These are phyloP conservation scores for Guyanaporus albipodus DNA, from an alignment of 768 basidiomycete species.

Conservation along the genomic window DNA sequence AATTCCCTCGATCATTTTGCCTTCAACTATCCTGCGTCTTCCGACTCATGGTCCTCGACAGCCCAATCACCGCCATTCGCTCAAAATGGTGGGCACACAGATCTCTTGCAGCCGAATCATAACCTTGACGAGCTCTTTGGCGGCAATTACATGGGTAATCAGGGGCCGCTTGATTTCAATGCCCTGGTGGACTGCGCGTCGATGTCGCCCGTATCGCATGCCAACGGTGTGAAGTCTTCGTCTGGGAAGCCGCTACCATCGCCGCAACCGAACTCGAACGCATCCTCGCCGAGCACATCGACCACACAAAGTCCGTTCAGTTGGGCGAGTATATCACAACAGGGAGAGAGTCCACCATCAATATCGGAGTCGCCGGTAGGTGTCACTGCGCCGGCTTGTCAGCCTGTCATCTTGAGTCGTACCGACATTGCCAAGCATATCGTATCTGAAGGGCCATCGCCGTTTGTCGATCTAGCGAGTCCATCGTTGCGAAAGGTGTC, in stretches of 20 bases:
- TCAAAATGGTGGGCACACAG: slow-evolving; percentile 19
- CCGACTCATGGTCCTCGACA: slow-evolving; percentile 22
- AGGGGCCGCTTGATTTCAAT: slow-evolving; percentile 32
- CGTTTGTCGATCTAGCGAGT: slow-evolving; percentile 39
- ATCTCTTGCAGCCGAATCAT: slow-evolving; percentile 25
- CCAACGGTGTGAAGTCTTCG: slow-evolving; percentile 20
- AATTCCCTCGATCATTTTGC: slow-evolving; percentile 39
- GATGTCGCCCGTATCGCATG: slow-evolving; percentile 47
- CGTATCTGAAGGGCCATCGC: slow-evolving; percentile 51
- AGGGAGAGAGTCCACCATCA: slow-evolving; percentile 34
- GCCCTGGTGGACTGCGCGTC: slow-evolving; percentile 32
- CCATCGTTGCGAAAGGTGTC: slow-evolving; percentile 39
- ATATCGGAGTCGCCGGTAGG: slow-evolving; percentile 31
- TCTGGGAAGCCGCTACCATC: slow-evolving; percentile 13
- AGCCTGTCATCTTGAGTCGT: slow-evolving; percentile 34
- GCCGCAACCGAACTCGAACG: slow-evolving; percentile 16
- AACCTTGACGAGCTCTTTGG: slow-evolving; percentile 47
- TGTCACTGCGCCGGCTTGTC: slow-evolving; percentile 28
- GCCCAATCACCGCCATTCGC: slow-evolving; percentile 16
- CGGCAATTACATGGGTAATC: slow-evolving; percentile 33
- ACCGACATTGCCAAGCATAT: slow-evolving; percentile 51
- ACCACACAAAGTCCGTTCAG: slow-evolving; percentile 24
- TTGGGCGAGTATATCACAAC: slow-evolving; percentile 24
- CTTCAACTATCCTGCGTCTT: slow-evolving; percentile 41
- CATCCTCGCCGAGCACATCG: slow-evolving; percentile 27